Evolutionary conservation across 345 rosid genomes (phyloP).

Genomic region (Acer campestre): DNA sequence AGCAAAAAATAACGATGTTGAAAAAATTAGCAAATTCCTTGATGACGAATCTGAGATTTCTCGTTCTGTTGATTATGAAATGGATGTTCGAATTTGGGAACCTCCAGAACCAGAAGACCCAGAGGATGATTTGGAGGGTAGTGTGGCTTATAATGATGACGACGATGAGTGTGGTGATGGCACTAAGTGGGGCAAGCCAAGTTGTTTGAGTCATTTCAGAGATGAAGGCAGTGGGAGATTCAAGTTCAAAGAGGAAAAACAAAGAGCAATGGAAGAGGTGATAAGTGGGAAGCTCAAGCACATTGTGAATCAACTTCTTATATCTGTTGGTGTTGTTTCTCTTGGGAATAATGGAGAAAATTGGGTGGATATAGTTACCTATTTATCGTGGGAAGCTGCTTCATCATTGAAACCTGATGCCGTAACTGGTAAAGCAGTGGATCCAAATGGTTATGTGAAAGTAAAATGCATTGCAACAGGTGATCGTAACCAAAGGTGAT

Average conservation of each 20-base stretch:
- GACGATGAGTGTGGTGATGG: conserved; percentile 78
- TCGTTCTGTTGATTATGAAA: conserved; percentile 29
- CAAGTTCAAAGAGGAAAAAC: conserved; percentile 57
- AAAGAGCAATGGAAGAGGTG: conserved; percentile 60
- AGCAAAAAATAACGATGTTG: conserved; percentile 28
- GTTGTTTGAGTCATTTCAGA: conserved; percentile 46
- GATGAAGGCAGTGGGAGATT: conserved; percentile 46
- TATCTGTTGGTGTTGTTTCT: conserved; percentile 48
- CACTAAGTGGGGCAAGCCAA: conserved; percentile 59
- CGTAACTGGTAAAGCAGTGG: conserved; percentile 57
- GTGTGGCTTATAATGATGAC: conserved; percentile 58
- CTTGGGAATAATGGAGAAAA: conserved; percentile 41
- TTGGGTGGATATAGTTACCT: conserved; percentile 76
- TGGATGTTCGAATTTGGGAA: conserved; percentile 61
- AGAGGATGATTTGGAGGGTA: conserved; percentile 57
- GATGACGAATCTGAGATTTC: conserved; percentile 37
- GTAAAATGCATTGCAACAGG: conserved; percentile 96
- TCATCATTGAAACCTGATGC: conserved; percentile 67
- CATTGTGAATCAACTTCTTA: conserved; percentile 60
- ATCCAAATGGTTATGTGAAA: conserved; percentile 67
- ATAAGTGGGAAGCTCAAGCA: conserved; percentile 71
- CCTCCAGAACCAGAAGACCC: conserved; percentile 83
- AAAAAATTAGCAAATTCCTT: conserved; percentile 24
- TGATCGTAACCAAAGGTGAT: conserved; percentile 66
- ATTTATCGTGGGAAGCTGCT: conserved; percentile 92